Conservation (phyloP, 2,329 filamentous ascomycete genomes). For the Penicillium sp. region DNA sequence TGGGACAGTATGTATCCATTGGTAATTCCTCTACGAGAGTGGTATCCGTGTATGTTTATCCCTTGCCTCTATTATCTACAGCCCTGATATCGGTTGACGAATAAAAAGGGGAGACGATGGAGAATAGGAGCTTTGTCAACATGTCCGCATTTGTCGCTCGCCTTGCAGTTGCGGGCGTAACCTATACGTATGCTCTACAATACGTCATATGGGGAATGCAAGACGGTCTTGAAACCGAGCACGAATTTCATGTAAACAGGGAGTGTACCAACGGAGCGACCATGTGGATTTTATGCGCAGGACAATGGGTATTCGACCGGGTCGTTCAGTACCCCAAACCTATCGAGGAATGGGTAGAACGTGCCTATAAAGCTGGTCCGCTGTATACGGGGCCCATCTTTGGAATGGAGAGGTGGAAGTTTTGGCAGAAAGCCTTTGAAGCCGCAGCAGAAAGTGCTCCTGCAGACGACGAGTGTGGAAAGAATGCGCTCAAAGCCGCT, state of each 20-base stretch:
- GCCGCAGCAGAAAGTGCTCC: not conserved
- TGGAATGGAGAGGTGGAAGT: conserved; percentile 5
- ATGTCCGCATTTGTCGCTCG: not conserved
- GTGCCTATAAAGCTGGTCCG: not conserved
- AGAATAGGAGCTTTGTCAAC: not conserved
- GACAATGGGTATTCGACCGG: conserved; percentile 1
- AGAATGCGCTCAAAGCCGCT: conserved; percentile 1
- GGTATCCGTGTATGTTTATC: no score
- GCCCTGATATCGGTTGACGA: no score
- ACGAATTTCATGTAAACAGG: not conserved
- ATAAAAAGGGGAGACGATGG: not conserved
- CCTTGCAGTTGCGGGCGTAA: not conserved
- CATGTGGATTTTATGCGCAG: conserved; percentile 8
- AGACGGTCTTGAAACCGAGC: not conserved
- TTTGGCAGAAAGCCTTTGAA: conserved; percentile 8
- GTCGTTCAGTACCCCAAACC: not conserved
- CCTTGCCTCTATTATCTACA: no score
- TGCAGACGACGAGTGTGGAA: not conserved
- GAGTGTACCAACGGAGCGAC: not conserved
- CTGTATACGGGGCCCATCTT: conserved; percentile 7
- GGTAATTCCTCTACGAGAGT: no score
- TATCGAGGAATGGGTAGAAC: not conserved
- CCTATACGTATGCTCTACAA: no score
- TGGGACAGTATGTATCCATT: no score
- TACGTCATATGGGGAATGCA: not conserved